Conservation (phyloP, 768 basidiomycete species). For the Naganishia vishniacii region DNA sequence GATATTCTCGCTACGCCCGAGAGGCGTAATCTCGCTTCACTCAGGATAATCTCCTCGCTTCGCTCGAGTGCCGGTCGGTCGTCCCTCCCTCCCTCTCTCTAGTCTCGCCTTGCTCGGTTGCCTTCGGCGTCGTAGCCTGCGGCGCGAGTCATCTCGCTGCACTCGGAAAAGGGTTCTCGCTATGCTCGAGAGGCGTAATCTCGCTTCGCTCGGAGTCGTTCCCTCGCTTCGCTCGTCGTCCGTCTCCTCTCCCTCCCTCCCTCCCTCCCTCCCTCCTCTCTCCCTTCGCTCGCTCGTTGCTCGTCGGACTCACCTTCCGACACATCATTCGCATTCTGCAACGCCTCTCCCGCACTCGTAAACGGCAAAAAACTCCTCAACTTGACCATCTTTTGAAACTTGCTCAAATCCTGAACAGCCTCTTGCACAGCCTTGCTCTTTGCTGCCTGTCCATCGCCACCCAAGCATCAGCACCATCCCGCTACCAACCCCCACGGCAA, state of each 20-base stretch:
- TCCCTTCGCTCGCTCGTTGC: conserved; percentile 30
- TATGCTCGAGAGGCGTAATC: background rate
- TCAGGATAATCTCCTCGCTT: too few species aligned
- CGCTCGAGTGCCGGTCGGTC: too few species aligned
- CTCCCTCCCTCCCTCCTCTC: too few species aligned
- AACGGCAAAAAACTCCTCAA: conserved; percentile 88
- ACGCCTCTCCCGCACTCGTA: conserved; percentile 83
- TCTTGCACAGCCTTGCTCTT: conserved; percentile 73
- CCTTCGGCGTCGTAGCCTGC: too few species aligned
- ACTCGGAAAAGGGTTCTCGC: background rate
- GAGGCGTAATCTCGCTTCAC: too few species aligned
- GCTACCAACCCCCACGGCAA: background rate
- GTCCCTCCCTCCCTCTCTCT: too few species aligned
- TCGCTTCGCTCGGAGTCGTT: background rate
- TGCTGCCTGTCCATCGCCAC: conserved; percentile 53
- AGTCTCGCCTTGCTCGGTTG: too few species aligned
- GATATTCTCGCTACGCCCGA: too few species aligned
- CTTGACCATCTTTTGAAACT: conserved; percentile 87
- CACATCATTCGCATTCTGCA: conserved; percentile 92
- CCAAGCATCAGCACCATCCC: background rate
- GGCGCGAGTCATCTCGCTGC: background rate
- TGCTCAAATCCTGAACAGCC: conserved; percentile 76
- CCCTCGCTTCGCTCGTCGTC: background rate
- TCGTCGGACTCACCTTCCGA: conserved; percentile 70
- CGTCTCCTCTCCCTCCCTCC: background rate